phyloP scores from a whole-genome alignment of 768 basidiomycete species.

The Podaxis sp. region DNA sequence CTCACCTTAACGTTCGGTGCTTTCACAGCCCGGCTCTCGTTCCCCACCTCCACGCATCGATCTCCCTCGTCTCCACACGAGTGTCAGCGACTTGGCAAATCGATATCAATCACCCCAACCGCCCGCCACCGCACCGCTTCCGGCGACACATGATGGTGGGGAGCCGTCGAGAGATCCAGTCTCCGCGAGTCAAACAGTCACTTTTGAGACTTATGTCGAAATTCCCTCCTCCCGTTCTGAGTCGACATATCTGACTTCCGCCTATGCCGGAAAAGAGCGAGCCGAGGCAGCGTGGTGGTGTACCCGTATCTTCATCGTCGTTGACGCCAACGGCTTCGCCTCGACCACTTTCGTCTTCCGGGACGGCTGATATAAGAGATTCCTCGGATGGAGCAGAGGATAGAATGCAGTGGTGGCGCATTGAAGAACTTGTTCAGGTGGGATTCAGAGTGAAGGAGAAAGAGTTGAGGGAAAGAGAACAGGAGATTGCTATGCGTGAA shows the following conservation, averaged over 20 bases:
- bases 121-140: constrained; percentile 30
- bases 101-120: constrained; percentile 53
- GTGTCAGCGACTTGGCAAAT: constrained; percentile 62
- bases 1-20: constrained; percentile 10
- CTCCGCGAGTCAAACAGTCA: neutral
- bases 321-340: constrained; percentile 12
- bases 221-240: constrained; percentile 26
- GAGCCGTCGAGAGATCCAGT: constrained; percentile 1
- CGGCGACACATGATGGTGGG: neutral
- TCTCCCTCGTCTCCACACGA: constrained; percentile 60
- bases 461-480: constrained; percentile 51
- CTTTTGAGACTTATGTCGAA: constrained; percentile 1
- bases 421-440: constrained; percentile 51
- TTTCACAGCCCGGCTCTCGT: constrained; percentile 43
- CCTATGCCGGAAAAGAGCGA: constrained; percentile 19
- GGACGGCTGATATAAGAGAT: neutral
- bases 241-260: constrained; percentile 31
- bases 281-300: constrained; percentile 14
- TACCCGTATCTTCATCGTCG: constrained; percentile 16
- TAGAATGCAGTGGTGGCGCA: constrained; percentile 33
- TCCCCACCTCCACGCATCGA: constrained; percentile 58
- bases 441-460: constrained; percentile 58
- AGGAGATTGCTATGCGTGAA: constrained; percentile 50
- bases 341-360: constrained; percentile 6
- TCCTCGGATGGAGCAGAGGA: constrained; percentile 27